Conservation (phyloP, 768 basidiomycete genomes). For the Lactarius evosmus region DNA sequence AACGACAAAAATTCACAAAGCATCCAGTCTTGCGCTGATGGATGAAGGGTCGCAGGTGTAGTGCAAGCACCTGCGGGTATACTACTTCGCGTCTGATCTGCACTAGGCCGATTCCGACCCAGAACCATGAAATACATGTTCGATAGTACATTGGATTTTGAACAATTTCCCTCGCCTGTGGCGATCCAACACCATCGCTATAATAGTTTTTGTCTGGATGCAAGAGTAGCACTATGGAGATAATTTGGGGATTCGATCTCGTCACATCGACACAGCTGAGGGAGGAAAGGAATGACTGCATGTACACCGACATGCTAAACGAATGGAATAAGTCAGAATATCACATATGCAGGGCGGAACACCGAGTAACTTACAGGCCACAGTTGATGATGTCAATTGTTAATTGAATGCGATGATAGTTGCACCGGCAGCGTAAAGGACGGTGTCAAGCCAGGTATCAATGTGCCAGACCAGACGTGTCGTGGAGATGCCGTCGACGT, state of each 20-base stretch:
- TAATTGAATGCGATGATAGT: not conserved
- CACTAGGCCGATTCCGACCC: no score
- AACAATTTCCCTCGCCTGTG: no score
- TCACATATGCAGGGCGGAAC: not conserved
- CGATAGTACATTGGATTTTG: no score
- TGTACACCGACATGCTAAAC: not conserved
- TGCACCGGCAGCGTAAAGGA: not conserved
- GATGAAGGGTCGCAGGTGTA: no score
- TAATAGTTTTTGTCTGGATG: no score
- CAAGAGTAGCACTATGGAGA: not conserved
- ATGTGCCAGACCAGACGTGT: not conserved
- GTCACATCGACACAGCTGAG: not conserved
- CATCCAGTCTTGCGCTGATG: no score
- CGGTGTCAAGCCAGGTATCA: rapidly evolving
- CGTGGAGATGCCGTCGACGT: not conserved
- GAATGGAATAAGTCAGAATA: not conserved
- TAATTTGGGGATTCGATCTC: not conserved
- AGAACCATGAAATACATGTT: no score
- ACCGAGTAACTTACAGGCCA: not conserved
- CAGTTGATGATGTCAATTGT: not conserved
- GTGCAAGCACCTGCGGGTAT: no score
- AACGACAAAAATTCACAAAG: no score
- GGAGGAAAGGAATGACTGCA: not conserved
- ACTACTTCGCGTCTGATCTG: no score
- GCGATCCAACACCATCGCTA: no score